Percentiles rank a stretch among this genome's conserved stretches.
Conservation (phyloP, 78 protist species). For the Dictyostelium citrinum region DNA sequence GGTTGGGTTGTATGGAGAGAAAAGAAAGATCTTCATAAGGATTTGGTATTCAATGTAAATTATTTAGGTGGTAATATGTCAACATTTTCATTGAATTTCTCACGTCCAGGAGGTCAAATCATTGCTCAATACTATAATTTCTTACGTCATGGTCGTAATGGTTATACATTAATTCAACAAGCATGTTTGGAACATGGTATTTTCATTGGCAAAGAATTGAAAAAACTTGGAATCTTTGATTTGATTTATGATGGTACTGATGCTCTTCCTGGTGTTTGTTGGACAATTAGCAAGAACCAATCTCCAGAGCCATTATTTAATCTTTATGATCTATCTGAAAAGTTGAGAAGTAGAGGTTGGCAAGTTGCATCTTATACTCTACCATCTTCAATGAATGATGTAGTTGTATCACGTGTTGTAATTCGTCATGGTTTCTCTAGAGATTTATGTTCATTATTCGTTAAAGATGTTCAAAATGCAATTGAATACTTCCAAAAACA, state of each 20-base stretch:
- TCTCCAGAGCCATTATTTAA: not conserved
- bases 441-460: not conserved
- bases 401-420: not conserved
- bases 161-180: constrained; percentile 11
- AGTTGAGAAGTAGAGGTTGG: constrained; percentile 5
- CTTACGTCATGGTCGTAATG: constrained; percentile 48
- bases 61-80: constrained; percentile 62
- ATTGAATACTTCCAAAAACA: constrained; percentile 11
- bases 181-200: not conserved
- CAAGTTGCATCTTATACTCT: constrained; percentile 6
- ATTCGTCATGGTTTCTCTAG: constrained; percentile 11
- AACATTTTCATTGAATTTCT: constrained; percentile 68
- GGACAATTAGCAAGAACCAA: not conserved
- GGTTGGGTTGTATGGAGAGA: constrained; percentile 53
- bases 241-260: not conserved
- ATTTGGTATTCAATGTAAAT: constrained; percentile 39
- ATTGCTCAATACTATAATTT: constrained; percentile 65
- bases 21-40: constrained; percentile 39
- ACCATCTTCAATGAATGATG: not conserved
- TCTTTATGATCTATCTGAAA: constrained; percentile 10
- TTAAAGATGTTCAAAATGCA: not conserved
- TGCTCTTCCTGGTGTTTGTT: constrained; percentile 8
- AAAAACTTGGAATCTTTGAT: not conserved
- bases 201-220: not conserved
- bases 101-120: constrained; percentile 34